Conservation (phyloP, 2,329 filamentous ascomycete genomes). For the Monosporascus sp. region DNA sequence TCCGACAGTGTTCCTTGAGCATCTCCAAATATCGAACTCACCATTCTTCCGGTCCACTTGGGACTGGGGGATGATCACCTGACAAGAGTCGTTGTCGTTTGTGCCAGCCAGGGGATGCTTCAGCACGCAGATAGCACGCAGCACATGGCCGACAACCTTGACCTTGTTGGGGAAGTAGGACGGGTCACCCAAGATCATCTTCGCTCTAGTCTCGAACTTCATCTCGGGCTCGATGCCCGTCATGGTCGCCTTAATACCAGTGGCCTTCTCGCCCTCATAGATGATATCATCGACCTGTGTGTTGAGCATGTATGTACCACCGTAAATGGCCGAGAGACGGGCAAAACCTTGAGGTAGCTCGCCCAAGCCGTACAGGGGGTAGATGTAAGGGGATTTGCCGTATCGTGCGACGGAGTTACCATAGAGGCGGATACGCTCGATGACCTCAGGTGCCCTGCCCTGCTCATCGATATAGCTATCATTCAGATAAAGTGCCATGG, state of each 20-base stretch:
- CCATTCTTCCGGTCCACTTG: conserved; percentile 96
- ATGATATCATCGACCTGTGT: conserved; percentile 85
- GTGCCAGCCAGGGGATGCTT: conserved; percentile 93
- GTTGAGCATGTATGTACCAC: conserved; percentile 99
- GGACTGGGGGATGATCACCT: conserved; percentile 96
- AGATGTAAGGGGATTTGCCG: conserved; percentile 98
- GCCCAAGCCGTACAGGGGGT: conserved; percentile 93
- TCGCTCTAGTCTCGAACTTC: conserved; percentile 93
- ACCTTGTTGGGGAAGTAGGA: conserved; percentile 94
- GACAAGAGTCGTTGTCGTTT: conserved; percentile 79
- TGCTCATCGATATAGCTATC: conserved; percentile 75
- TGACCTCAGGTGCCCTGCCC: conserved; percentile 74
- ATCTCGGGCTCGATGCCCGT: conserved; percentile 75
- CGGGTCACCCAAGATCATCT: conserved; percentile 92
- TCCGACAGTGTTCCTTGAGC: background rate
- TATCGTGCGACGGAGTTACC: conserved; percentile 97
- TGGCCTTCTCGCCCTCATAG: conserved; percentile 80
- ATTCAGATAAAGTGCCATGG: conserved; percentile 92
- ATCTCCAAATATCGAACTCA: conserved; percentile 35
- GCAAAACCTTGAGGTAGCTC: conserved; percentile 98
- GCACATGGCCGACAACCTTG: conserved; percentile 78
- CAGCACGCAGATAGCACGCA: conserved; percentile 95
- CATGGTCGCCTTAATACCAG: conserved; percentile 97
- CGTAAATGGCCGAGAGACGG: conserved; percentile 95
- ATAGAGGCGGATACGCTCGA: conserved; percentile 90